Base-by-base conservation (phyloP, 2,329 filamentous ascomycete species). In the Xylariales sp. region DNA sequence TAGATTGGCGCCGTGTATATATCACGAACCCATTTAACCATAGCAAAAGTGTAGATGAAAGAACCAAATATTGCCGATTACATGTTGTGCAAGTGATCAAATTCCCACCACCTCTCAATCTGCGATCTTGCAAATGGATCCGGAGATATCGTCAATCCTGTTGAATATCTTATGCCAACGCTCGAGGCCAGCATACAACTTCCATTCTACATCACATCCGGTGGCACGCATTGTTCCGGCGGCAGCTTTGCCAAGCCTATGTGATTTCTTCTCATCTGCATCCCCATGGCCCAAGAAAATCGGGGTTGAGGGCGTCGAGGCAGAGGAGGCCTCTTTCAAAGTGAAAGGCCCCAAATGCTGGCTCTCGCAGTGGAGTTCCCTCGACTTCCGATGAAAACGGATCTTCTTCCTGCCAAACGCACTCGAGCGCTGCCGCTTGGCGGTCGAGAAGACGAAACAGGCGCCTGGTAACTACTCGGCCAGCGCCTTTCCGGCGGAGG, bases 371-470 rank as follows among this genome's bases (percentile, higher is more conserved):
- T 36, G 30, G 28, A 10, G n/a, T 43, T 6, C 70, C 58, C 16
- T 65, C 68, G 12, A 60, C 68, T 8, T 63, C 64, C 53, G 53
- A 14, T 48, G 65, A 53, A 36, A 70, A 68, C 18, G 46, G 59
- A 14, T 80, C 10, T 78, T 75, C 0, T 79, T 76, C 2, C 81
- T 79, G 6, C 83, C 80, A 50, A 84, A 82, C 3, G 79, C 77
- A 0, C 75, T 79, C 0, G 85, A 81, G 8, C 83, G 81, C 0
- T 83, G 79, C 12, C 80, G 81, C 5, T 75, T 79, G 0, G 85
- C 80, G 0, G 84, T 86, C 0, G 85, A 85, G 63, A 87, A 87
- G 48, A 87, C 75, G 63, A 86, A 86, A 65, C 82, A 83, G 0
- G 81, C 79, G 10, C 79, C 72, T 0, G 79, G 79, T 1, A 81